Base-by-base conservation (phyloP, 2,329 filamentous ascomycete genomes). In the Ceratocystis colombiana region DNA sequence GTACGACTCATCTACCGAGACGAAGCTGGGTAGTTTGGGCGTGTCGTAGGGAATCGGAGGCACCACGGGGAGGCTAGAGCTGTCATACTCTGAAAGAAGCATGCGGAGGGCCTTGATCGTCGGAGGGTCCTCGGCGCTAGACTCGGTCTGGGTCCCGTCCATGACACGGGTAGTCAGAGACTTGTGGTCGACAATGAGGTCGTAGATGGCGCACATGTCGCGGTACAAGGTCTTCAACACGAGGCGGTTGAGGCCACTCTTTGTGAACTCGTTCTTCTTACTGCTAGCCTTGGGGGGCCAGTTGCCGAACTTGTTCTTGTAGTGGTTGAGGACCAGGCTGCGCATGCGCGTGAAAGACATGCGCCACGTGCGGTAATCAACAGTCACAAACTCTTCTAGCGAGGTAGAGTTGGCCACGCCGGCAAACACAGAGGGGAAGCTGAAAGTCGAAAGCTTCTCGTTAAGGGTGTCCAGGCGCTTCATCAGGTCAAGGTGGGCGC, bases 251-350 rank as follows among this genome's bases (percentile, higher is more conserved):
- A 97, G 80, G 0, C 93, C 93, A 70, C 85, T 89, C 71, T 92
- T 90, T 33, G 88, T 87, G 70, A 96, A 90, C 0, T 87, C 83
- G 73, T 96, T 96, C 81, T 95, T 96, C 80, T 95, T 96, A 71
- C 86, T 93, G 71, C 83, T 88, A 1, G 91, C 90, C 74, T 94
- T 96, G 7, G 94, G 93, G 1, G 94, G 92, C 93, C 93, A 95
- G 73, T 81, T 85, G 22, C 82, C 82, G 66, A 86, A 82, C 3
- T 78, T 77, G 12, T 77, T 72, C 73, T 83, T 85, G 73, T 85
- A 85, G 74, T 91, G 87, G 69, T 80, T 78, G 63, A 91, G 78
- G 20, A 87, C 82, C 73, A 91, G 90, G 48, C 84, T 84, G 48
- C 90, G 83, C 80, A 92, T 90, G 66, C 83, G 84, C 68, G 82